A percentile compares a stretch with the other conserved stretches of the same genome.
Conservation (phyloP, 345 rosid genomes). For the Cardamine resedifolia region DNA sequence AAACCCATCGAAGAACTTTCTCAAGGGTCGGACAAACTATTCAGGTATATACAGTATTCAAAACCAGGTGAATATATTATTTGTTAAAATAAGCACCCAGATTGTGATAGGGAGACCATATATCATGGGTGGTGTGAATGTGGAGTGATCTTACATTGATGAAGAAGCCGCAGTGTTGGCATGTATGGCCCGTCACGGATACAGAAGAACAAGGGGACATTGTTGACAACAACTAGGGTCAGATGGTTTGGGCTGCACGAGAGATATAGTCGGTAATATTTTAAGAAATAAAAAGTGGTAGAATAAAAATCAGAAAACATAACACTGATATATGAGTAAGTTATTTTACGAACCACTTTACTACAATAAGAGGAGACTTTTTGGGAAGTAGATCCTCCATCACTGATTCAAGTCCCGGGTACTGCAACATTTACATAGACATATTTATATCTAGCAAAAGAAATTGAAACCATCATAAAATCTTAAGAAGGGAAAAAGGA, state of each 20-base stretch:
- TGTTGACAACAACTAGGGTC: slow-evolving; percentile 88
- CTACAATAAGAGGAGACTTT: slow-evolving; percentile 84
- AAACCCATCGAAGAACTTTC: not conserved
- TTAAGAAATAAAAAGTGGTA: not conserved
- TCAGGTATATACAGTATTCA: not conserved
- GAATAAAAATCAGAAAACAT: not conserved
- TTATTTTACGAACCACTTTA: slow-evolving; percentile 63
- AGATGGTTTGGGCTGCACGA: slow-evolving; percentile 89
- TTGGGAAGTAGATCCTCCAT: slow-evolving; percentile 97
- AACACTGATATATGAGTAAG: slow-evolving; percentile 19
- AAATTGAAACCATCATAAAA: slow-evolving; percentile 3
- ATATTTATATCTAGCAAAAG: not conserved
- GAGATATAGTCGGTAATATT: not conserved
- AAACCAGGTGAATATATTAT: not conserved
- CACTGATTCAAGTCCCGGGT: slow-evolving; percentile 91
- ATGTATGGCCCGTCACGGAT: slow-evolving; percentile 97
- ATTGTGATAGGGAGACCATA: slow-evolving; percentile 4
- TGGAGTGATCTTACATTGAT: slow-evolving; percentile 65
- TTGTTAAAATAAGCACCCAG: not conserved
- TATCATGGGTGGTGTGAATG: slow-evolving; percentile 11
- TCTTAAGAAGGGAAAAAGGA: slow-evolving; percentile 14
- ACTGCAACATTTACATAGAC: slow-evolving; percentile 49
- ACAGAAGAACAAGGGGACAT: slow-evolving; percentile 90
- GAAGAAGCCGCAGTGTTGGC: slow-evolving; percentile 96
- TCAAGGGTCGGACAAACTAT: not conserved